Evolutionary conservation across 1,284 basidiomycete species (phyloP), one percentile per base, ranked within the genome.

Genomic region (Leccinum pachyderme): DNA sequence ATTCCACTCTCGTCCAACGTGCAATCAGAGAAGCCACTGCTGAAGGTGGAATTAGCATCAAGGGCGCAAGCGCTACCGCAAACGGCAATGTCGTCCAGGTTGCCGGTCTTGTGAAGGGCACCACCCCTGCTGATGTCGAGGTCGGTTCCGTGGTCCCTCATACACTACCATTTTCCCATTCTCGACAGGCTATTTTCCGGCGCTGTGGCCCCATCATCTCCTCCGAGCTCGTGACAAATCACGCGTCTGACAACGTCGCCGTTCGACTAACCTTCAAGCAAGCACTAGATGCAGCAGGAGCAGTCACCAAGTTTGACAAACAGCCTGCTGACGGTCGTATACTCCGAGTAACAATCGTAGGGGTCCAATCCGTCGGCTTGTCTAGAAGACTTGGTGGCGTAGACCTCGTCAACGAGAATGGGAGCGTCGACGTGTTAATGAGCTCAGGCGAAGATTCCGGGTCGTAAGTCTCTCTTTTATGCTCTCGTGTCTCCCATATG

Each of bases 241-340:
- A 69, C 39, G 66, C 73, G 24, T 69, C 67, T 11, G 72, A 75
- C 11, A 78, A 82, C 41, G 83, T 88, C 7, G 72, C 78, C 2
- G 87, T 93, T 48, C 83, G 89, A 25, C 74, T 94, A 24, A 87
- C 87, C 15, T 87, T 89, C 76, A 87, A 91, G 63, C 75, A 77
- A 46, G 72, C 84, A 7, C 71, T 78, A 0, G 78, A 86, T 39
- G 92, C 92, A 0, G 74, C 81, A 18, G 76, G 78, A 5, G 87
- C 91, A 5, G 84, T 93, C 2, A 68, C 78, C 61, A 85, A 86
- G 63, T 95, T 91, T 70, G 74, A 95, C 72, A 84, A 84, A 43
- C 87, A 90, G 62, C 83, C 86, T 9, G 92, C 92, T 1, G 92
- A 95, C 59, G 92, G 92, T 0, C 85, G 87, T 57, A 79, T 79